Evolutionary conservation across 2,329 filamentous ascomycete genomes (phyloP), one percentile per base, ranked within the genome.

Genomic region (Hymenotorrendiella dingleyae): DNA sequence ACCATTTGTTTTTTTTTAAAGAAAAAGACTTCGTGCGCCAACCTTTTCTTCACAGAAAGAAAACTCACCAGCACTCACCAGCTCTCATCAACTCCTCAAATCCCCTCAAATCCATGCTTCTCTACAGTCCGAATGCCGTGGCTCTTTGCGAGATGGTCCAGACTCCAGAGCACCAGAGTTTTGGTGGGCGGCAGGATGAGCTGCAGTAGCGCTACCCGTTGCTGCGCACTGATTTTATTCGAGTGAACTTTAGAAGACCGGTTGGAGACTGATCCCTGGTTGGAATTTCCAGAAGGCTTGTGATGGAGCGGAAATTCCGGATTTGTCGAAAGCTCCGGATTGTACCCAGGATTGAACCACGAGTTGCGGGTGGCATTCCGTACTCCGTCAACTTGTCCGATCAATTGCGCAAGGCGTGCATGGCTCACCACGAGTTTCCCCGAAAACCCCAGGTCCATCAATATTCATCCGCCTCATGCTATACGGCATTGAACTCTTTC

Each of bases 171-270:
- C 43, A 53, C 48, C 48, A 50, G 53, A 53, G 50, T 34, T 36
- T 35, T 42, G 33, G 48, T 48, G 53, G 54, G 56, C 54, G 55
- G 56, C 52, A 58, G 51, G 54, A 60, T 60, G 57, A 56, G 57
- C 43, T 60, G 56, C 57, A 59, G 54, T 54, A 60, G 52, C 33
- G 14, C 46, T 48, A n/a, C n/a, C 39, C 34, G 37, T 37, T 42
- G 50, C 47, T 47, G 49, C 49, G 52, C 49, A 21, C 21, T 53
- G 52, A 54, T 55, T 46, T 46, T 43, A n/a, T n/a, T n/a, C n/a
- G n/a, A n/a, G 42, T 43, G 40, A 39, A 41, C 40, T 45, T 49
- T 34, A 19, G 26, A 28, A 21, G 20, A 12, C 40, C 17, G 46
- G 50, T 49, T 47, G 48, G 51, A 42, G 46, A 45, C 29, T 21